phyloP scores from a whole-genome alignment of 176 grass and related monocot species.

The Aegilops tauschii region DNA sequence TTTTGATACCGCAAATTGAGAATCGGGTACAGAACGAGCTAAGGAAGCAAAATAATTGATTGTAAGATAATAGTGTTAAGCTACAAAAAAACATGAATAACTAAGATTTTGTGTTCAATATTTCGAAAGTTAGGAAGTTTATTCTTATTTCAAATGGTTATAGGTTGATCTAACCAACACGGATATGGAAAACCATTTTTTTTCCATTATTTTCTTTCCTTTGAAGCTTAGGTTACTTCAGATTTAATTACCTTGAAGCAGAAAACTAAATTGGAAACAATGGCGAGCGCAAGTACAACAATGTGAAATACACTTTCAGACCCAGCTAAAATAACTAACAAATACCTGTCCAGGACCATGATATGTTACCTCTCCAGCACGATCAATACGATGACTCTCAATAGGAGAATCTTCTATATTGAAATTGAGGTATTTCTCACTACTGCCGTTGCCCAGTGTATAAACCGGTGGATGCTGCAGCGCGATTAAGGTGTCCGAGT shows the following conservation, averaged over 20 bases:
- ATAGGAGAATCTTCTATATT: slow-evolving; percentile 58
- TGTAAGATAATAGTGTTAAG: neutral
- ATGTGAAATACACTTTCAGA: neutral
- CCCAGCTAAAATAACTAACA: neutral
- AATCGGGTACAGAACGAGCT: slow-evolving; percentile 95
- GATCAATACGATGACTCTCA: slow-evolving; percentile 57
- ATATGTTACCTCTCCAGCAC: slow-evolving; percentile 87
- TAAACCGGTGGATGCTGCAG: slow-evolving; percentile 79
- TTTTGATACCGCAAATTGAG: slow-evolving; percentile 71
- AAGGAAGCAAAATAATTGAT: neutral
- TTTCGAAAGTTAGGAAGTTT: neutral
- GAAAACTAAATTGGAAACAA: neutral
- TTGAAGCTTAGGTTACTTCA: neutral
- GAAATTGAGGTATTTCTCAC: slow-evolving; percentile 59
- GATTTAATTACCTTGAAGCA: neutral
- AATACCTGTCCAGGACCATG: slow-evolving; percentile 94
- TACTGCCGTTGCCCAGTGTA: slow-evolving; percentile 56
- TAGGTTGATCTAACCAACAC: neutral
- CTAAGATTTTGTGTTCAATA: neutral
- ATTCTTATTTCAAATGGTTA: neutral
- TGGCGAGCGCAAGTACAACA: neutral
- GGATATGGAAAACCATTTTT: neutral
- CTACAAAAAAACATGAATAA: neutral
- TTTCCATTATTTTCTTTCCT: neutral
- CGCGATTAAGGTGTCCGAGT: slow-evolving; percentile 50